Evolutionary conservation across 805 yeast species (phyloP), one percentile per base, ranked within the genome.

Genomic region (Suhomyces prunicola): DNA sequence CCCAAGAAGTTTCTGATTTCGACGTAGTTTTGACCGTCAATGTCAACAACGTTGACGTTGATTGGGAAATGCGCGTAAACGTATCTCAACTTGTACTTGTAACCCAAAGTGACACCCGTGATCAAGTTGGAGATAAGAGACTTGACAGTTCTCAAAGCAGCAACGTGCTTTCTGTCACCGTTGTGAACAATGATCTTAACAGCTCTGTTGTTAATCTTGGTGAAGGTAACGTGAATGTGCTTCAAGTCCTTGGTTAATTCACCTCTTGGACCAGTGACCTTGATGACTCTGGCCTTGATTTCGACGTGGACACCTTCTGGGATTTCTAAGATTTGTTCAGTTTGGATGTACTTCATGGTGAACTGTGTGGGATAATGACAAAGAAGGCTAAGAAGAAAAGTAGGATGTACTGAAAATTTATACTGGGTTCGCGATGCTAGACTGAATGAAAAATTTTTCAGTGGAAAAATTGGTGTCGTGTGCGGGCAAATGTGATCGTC

Each of bases 41-140:
- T 81, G 64, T 88, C 90, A 74, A 88, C 75, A 66, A 91, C 78
- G 84, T 92, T 93, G 67, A 94, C 97, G 82, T 94, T 94, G 82
- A 96, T 94, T 78, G 99, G 99, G 97, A 94, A 94, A 90, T 94
- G 99, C 87, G 99, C 99, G 77, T 93, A 96, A 63, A 94, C 99
- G 79, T 90, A 92, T 86, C 98, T 91, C 97, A 94, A 88, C 89
- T 94, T 94, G 94, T 94, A 94, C 82, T 89, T 86, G 96, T 81
- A 93, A 80, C 98, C 99, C 84, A 86, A 86, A 77, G 99, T 94
- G 76, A 94, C 99, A 88, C 99, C 99, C 66, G 88, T 89, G 81
- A 94, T 78, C 86, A 94, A 80, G 89, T 94, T 94, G 74, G 90
- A 74, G 70, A 94, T 84, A 76, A 94, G 82, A 63, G 98, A 90